Base-by-base conservation (phyloP, 164 flowering plant species). In the Cinnamomum micranthum region DNA sequence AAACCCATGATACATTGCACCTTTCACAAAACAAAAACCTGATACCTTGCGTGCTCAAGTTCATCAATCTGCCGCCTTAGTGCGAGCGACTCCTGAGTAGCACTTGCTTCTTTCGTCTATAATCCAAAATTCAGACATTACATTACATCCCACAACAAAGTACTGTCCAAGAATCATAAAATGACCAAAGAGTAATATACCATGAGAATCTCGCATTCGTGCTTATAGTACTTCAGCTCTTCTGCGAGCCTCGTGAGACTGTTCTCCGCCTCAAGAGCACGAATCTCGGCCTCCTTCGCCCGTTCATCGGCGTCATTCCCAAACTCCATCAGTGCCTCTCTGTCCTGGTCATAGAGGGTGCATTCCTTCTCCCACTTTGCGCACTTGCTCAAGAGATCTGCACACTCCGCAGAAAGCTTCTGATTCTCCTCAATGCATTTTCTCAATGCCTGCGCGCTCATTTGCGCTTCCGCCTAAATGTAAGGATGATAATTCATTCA, bases 251-350 rank as follows among this genome's bases (percentile, higher is more conserved):
- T 82, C 65, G 71, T 77, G 67, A 83, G 69, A 28, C 90, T 87
- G 69, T 87, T 86, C 77, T 90, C 95, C 78, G 88, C 82, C 59
- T 88, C 89, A n/a, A 6, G 66, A 64, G 84, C 89, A 70, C 91
- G 86, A 50, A 23, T 65, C 80, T 93, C 97, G 10, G 95, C 93
- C 71, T 88, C 90, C 77, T 83, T 89, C 0, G 97, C 97, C 71
- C 96, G 81, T 76, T 90, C 90, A 73, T 95, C 98, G 0, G 97
- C 94, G 76, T 93, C 98, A 62, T 93, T 90, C 50, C 93, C 95
- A 78, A 92, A 95, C 31, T 95, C 98, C 98, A 93, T 91, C 80
- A 93, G 79, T 0, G 86, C 93, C 68, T 93, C 98, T n/a, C 98
- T 80, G 67, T 95, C 99, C 10, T 73, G 90, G 31, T 93, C 92